Conservation (phyloP, 2,329 filamentous ascomycete species). For the Oidium heveae region DNA sequence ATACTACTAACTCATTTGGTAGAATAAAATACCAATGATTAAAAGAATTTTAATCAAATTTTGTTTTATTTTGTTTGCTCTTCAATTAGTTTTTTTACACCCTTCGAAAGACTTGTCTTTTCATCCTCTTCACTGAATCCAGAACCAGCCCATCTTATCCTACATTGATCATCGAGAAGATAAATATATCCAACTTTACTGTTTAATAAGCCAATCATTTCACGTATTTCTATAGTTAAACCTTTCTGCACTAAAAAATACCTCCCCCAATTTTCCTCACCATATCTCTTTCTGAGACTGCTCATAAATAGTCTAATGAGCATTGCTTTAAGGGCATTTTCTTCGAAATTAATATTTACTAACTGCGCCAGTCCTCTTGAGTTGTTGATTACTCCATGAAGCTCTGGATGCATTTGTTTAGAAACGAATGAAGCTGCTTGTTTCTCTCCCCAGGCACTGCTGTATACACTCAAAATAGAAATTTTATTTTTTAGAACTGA, state of each 20-base stretch:
- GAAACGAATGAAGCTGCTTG: slow-evolving; percentile 54
- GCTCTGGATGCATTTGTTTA: slow-evolving; percentile 36
- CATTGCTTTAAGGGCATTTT: slow-evolving; percentile 43
- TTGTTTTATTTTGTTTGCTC: slow-evolving; percentile 16
- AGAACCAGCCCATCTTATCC: slow-evolving; percentile 85
- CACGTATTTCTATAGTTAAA: slow-evolving; percentile 32
- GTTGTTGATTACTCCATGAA: slow-evolving; percentile 33
- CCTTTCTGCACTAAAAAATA: slow-evolving; percentile 37
- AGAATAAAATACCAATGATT: neutral
- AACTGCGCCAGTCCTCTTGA: slow-evolving; percentile 36
- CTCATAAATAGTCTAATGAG: slow-evolving; percentile 31
- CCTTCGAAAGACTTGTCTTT: slow-evolving; percentile 37
- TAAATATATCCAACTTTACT: slow-evolving; percentile 73
- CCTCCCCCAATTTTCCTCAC: slow-evolving; percentile 27
- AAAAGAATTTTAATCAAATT: slow-evolving; percentile 12
- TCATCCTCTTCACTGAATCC: slow-evolving; percentile 40
- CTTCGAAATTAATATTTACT: slow-evolving; percentile 73
- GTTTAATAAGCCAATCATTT: slow-evolving; percentile 50
- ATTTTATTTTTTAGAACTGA: slow-evolving; percentile 45
- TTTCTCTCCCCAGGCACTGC: slow-evolving; percentile 59
- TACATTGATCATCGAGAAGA: slow-evolving; percentile 64
- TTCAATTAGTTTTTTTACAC: slow-evolving; percentile 33
- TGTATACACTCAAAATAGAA: slow-evolving; percentile 59
- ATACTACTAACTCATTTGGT: no score
- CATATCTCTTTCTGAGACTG: slow-evolving; percentile 23